Base-by-base conservation (phyloP, 2,329 filamentous ascomycete species). In the Trichoderma sp. region DNA sequence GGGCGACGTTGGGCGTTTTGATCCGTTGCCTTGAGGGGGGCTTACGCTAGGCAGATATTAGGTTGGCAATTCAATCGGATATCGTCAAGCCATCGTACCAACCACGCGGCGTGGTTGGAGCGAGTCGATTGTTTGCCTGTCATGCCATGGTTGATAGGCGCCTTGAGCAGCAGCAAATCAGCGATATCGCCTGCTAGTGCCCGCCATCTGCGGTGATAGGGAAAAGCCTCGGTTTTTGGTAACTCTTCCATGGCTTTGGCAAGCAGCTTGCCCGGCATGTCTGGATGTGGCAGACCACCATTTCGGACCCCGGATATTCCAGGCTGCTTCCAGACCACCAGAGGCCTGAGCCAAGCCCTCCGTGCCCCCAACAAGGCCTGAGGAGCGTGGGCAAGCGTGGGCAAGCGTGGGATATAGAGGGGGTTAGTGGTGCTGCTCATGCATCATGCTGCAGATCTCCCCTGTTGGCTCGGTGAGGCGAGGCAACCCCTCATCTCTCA, bases 401-500 rank as follows among this genome's bases (percentile, higher is more conserved):
- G 64, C 65, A 65, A 69, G 21, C 74, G 74, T 75, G 74, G 74
- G 74, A 71, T 60, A 65, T 41, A 63, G 68, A 72, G 74, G 74
- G 74, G 67, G 27, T 65, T 62, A 27, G 45, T 31, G 74, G 74
- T 59, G 62, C 67, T 72, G 65, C 74, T 29, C 50, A 72, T 75
- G 74, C 74, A 75, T 35, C 66, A 72, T 66, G 53, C 74, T 72
- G 74, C 74, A 75, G 74, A 75, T 75, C 74, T 74, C 71, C 67
- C 71, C 71, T 74, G 71, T 53, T 74, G 71, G 63, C 38, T 69
- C 66, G 66, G 45, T 59, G 53, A 69, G 45, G 45, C 66, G 66
- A 38, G 41, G 50, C 53, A 59, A 60, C 69, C 69, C 69, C 69
- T 72, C 69, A 56, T 72, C 63, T n/a, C n/a, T 21, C 56, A 71